Evolutionary conservation across 2,329 filamentous ascomycete species (phyloP).

Genomic region (Mycosphaerella arachidis): DNA sequence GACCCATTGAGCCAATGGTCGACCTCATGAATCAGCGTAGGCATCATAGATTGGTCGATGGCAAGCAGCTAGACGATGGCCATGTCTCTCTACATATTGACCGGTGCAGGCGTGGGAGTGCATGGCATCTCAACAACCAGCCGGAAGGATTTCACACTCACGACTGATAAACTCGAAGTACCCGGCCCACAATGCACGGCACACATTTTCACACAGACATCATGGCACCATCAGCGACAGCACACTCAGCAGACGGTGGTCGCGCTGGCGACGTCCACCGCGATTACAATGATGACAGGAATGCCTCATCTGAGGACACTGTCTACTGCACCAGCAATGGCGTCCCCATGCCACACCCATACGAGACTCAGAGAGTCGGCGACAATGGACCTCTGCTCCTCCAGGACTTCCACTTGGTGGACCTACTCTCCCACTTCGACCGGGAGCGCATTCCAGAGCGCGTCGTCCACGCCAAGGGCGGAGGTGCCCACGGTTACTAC

Average conservation of each 20-base stretch:
- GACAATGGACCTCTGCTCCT: slow-evolving; percentile 56
- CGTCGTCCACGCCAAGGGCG: slow-evolving; percentile 49
- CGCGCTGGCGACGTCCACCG: slow-evolving; percentile 25
- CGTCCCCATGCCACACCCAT: slow-evolving; percentile 54
- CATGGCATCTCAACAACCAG: too few relatives aligned
- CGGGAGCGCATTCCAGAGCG: slow-evolving; percentile 49
- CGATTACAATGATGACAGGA: slow-evolving; percentile 44
- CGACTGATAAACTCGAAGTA: not conserved
- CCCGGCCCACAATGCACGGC: slow-evolving; percentile 3
- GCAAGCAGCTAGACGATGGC: not conserved
- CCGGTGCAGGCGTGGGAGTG: not conserved
- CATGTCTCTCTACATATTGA: not conserved
- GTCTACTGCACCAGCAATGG: slow-evolving; percentile 56
- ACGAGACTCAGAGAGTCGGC: slow-evolving; percentile 53
- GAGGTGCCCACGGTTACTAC: slow-evolving; percentile 47
- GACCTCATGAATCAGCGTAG: not conserved
- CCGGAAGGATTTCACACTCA: not conserved
- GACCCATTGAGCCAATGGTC: not conserved
- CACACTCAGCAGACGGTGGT: slow-evolving; percentile 10
- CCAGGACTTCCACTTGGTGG: slow-evolving; percentile 49
- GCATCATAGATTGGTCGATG: not conserved
- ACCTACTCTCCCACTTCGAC: slow-evolving; percentile 49
- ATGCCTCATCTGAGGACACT: slow-evolving; percentile 41
- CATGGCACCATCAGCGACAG: slow-evolving; percentile 22
- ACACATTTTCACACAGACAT: slow-evolving; percentile 8